Conservation (phyloP, 371 early-diverging fungal species). For the Blakeslea trispora region DNA sequence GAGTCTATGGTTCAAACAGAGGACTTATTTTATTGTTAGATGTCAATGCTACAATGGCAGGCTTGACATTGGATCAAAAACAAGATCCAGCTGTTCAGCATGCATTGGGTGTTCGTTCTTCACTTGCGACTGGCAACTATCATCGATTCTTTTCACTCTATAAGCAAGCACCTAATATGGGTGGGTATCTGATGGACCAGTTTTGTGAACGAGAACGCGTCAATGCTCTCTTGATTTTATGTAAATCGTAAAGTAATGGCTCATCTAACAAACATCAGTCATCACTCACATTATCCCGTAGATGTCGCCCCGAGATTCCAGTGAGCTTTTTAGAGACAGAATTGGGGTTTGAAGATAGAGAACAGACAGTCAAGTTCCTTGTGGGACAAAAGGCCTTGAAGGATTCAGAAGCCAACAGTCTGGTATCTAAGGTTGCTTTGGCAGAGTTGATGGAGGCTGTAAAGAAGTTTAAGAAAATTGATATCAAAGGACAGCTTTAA, state of each 20-base stretch:
- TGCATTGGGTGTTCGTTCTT: constrained; percentile 81
- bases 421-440: constrained; percentile 61
- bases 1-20: background rate
- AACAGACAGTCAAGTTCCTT: constrained; percentile 53
- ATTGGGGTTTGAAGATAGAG: constrained; percentile 50
- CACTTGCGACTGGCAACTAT: constrained; percentile 80
- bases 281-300: constrained; percentile 2
- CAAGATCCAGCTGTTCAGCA: constrained; percentile 64
- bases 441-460: constrained; percentile 50
- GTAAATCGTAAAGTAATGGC: constrained; percentile 61
- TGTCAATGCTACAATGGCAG: constrained; percentile 67
- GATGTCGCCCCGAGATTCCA: constrained; percentile 36
- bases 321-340: constrained; percentile 50
- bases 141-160: constrained; percentile 82
- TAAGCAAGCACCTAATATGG: constrained; percentile 79
- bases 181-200: constrained; percentile 84
- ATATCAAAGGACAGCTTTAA: constrained; percentile 67
- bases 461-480: constrained; percentile 70
- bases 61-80: constrained; percentile 60
- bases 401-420: constrained; percentile 14
- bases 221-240: constrained; percentile 64
- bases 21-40: constrained; percentile 40
- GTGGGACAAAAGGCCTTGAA: constrained; percentile 29
- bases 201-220: constrained; percentile 86
- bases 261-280: background rate